Conservation (phyloP, 768 basidiomycete genomes). For the Hygrophorus pudorinus region DNA sequence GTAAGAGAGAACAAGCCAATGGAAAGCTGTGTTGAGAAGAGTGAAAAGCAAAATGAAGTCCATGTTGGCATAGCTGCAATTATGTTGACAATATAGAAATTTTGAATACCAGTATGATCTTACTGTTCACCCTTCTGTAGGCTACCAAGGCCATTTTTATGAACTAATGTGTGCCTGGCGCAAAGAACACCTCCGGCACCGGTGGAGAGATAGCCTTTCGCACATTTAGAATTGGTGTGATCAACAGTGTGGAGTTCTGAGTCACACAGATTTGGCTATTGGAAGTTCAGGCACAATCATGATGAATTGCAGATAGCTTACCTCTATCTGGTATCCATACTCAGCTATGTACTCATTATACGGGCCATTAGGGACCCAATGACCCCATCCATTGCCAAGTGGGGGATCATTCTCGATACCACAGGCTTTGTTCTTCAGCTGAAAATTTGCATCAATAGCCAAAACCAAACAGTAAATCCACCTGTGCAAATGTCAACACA, state of each 20-base stretch:
- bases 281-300: neutral
- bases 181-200: slow-evolving; percentile 22
- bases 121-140: slow-evolving; percentile 26
- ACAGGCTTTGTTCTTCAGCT: too few relatives aligned
- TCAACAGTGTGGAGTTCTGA: slow-evolving; percentile 8
- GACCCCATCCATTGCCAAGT: slow-evolving; percentile 13
- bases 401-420: too few relatives aligned
- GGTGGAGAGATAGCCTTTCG: slow-evolving; percentile 14
- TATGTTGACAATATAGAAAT: neutral
- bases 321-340: slow-evolving; percentile 8
- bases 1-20: slow-evolving; percentile 16
- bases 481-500: too few relatives aligned
- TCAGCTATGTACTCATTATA: slow-evolving; percentile 7
- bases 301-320: neutral
- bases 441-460: too few relatives aligned
- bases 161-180: slow-evolving; percentile 21
- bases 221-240: slow-evolving; percentile 3
- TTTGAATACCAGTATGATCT: slow-evolving; percentile 3
- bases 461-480: too few relatives aligned
- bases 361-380: slow-evolving; percentile 10
- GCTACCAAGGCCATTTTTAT: slow-evolving; percentile 19
- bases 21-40: slow-evolving; percentile 2
- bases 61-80: slow-evolving; percentile 20
- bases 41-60: slow-evolving; percentile 16
- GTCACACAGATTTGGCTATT: slow-evolving; percentile 8